phyloP scores from a whole-genome alignment of 2,329 filamentous ascomycete species.

The Botrytis cinerea region DNA sequence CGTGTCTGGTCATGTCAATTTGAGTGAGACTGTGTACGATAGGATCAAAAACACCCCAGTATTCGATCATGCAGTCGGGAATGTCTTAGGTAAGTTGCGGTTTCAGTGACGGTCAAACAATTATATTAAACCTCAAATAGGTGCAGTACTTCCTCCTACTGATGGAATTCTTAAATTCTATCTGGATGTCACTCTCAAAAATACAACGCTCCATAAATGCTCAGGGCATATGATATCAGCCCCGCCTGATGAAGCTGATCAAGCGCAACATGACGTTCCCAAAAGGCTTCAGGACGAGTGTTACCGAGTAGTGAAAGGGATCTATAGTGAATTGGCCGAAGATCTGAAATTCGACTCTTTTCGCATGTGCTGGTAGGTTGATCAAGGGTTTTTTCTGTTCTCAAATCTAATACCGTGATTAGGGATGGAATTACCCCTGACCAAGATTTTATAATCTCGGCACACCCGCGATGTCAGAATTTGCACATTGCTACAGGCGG shows the following conservation, averaged over 20 bases:
- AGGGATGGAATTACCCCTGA: conserved; percentile 64
- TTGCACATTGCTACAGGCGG: conserved; percentile 63
- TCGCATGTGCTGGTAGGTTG: conserved; percentile 49
- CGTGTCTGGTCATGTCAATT: conserved; percentile 50
- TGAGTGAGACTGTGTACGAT: conserved; percentile 49
- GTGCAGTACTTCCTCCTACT: conserved; percentile 47
- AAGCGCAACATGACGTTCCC: conserved; percentile 47
- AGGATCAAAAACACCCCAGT: conserved; percentile 55
- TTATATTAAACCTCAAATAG: conserved; percentile 23
- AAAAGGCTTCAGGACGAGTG: conserved; percentile 48
- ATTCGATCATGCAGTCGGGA: conserved; percentile 49
- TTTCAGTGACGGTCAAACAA: neutral
- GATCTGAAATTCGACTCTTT: conserved; percentile 47
- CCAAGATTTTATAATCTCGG: conserved; percentile 62
- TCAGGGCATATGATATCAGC: conserved; percentile 56
- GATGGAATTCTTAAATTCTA: conserved; percentile 62
- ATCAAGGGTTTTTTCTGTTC: neutral
- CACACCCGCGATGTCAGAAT: conserved; percentile 54
- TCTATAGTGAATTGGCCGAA: conserved; percentile 48
- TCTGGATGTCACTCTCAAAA: conserved; percentile 59
- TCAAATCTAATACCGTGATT: neutral
- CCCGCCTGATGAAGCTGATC: conserved; percentile 48
- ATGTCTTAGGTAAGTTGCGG: conserved; percentile 46
- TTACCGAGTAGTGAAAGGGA: conserved; percentile 44
- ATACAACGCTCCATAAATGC: conserved; percentile 49